These are phyloP conservation scores for Kwoniella pini DNA, from an alignment of 768 basidiomycete species.

Conservation along the genomic window DNA sequence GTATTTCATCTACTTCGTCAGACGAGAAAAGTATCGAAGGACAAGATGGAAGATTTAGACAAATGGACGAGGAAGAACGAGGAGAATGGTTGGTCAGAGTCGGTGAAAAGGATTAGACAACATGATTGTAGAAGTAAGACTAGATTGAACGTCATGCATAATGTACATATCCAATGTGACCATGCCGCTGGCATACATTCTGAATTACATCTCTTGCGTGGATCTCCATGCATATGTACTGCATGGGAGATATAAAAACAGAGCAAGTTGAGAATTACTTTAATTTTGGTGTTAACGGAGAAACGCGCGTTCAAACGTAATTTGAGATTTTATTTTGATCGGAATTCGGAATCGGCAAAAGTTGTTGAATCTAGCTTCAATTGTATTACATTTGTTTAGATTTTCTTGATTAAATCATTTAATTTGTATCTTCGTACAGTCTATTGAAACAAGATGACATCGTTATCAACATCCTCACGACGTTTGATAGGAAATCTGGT, in stretches of 20 bases:
- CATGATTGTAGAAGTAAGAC: background rate
- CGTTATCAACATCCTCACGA: constrained; percentile 8
- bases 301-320: constrained; percentile 9
- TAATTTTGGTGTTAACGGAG: constrained; percentile 3
- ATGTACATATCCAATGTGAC: constrained; percentile 1
- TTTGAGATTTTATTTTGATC: background rate
- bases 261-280: no score
- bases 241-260: no score
- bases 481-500: constrained; percentile 5
- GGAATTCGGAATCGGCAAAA: constrained; percentile 1
- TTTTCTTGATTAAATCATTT: no score
- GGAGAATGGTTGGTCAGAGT: constrained; percentile 56
- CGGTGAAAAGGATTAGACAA: constrained; percentile 56
- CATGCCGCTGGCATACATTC: background rate
- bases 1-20: constrained; percentile 75
- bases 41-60: constrained; percentile 50
- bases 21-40: constrained; percentile 66
- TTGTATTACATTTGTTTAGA: no score
- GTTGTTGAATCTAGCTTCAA: background rate
- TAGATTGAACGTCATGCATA: constrained; percentile 1
- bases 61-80: constrained; percentile 56
- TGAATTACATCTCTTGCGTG: background rate
- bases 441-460: background rate
- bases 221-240: no score
- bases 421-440: no score